Percentiles rank a stretch among this genome's conserved stretches.
phyloP scores from a whole-genome alignment of 176 grass and related monocot genomes.

The Cenchrus purpureus region DNA sequence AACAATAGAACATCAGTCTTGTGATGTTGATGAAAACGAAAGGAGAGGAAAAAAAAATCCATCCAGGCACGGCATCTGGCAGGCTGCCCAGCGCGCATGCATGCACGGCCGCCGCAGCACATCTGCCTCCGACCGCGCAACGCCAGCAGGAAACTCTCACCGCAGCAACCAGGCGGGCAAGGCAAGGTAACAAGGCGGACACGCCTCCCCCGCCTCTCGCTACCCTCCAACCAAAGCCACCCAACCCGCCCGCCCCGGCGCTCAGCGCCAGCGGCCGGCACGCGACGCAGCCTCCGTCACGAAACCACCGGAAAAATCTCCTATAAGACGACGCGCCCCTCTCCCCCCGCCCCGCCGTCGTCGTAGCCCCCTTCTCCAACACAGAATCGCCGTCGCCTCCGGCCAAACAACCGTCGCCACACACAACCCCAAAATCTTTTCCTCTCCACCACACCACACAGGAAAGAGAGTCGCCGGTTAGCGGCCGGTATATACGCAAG shows the following conservation, averaged over 20 bases:
- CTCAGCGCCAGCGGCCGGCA: background rate
- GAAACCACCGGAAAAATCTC: conserved; percentile 36
- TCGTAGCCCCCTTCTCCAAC: conserved; percentile 29
- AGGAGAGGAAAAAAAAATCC: background rate
- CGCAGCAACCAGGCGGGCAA: conserved; percentile 8
- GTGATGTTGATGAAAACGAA: background rate
- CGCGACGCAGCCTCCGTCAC: background rate
- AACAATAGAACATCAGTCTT: background rate
- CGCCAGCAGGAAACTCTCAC: too few species aligned
- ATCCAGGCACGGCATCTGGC: background rate
- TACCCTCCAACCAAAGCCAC: conserved; percentile 28
- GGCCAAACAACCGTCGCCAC: conserved; percentile 30
- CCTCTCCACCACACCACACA: background rate
- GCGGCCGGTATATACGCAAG: background rate
- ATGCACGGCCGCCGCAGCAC: background rate
- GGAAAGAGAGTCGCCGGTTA: too few species aligned
- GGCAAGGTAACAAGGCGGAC: conserved; percentile 48
- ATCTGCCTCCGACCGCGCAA: background rate
- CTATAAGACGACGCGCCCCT: conserved; percentile 30
- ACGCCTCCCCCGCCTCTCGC: conserved; percentile 45
- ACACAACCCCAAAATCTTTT: conserved; percentile 35
- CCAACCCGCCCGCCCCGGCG: background rate
- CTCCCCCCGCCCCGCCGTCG: background rate
- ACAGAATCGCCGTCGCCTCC: conserved; percentile 26
- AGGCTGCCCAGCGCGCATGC: background rate